Base-by-base conservation (phyloP, 129 eudicot genomes). In the Kitagawia praeruptora region DNA sequence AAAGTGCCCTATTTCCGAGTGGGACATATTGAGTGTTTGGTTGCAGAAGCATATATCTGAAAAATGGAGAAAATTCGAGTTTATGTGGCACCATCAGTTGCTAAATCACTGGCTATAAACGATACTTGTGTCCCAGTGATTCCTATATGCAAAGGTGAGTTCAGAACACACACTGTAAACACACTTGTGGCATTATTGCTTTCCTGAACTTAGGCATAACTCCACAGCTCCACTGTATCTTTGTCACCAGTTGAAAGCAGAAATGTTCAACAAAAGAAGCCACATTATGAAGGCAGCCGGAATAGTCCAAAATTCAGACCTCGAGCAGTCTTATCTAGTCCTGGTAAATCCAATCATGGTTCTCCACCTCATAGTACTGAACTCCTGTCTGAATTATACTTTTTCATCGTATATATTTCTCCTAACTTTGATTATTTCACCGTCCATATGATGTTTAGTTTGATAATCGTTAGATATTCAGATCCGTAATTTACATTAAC, bases 121-220 rank as follows among this genome's bases (percentile, higher is more conserved):
- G 34, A 5, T 25, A 8, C 69, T 61, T 37, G 7, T n/a, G 69
- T 61, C 69, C 14, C 34, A 61, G 16, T 12, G 69, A 25, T 61
- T 25, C 69, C 69, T n/a, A 61, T 25, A 61, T 61, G 34, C 69
- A n/a, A 61, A 61, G 69, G 69, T 61, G 34, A 61, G 69, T 61
- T n/a, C 37, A n/a, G 9, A 34, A 34, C 37, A 34, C 37, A 34
- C 37, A 34, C 2, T 34, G 37, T 34, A 61, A 10, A 54, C 27
- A 61, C 69, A 61, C 15, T n/a, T 25, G 10, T 25, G 4, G n/a
- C 13, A 61, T 15, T 3, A 10, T 61, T 25, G 25, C 23, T 61
- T 23, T 2, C 37, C 37, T 23, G 58, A 51, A 16, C 4, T 49
- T 49, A 54, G 1, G 66, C 28, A 56, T 56, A 23, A 56, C 4